These are phyloP conservation scores for Candida boleticola DNA, from an alignment of 805 yeast genomes.

Conservation along the genomic window DNA sequence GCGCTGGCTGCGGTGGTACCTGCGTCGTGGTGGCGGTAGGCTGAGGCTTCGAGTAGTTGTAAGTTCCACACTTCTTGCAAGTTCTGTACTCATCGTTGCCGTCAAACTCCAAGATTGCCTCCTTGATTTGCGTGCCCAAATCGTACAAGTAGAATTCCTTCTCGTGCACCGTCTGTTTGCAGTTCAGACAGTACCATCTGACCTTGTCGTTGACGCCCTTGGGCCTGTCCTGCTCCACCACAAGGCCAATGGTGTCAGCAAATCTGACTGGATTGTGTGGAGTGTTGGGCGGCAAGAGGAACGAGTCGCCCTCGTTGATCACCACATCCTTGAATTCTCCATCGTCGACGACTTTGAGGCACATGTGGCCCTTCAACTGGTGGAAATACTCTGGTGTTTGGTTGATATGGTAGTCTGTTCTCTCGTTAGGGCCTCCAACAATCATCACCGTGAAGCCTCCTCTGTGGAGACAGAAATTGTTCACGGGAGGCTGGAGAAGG, in stretches of 20 bases:
- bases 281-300: constrained; percentile 74
- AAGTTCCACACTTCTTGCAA: constrained; percentile 71
- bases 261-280: constrained; percentile 92
- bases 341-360: constrained; percentile 69
- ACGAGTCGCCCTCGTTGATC: constrained; percentile 86
- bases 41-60: constrained; percentile 64
- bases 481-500: constrained; percentile 86
- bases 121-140: constrained; percentile 87
- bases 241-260: constrained; percentile 83
- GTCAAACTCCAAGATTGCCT: constrained; percentile 72
- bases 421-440: constrained; percentile 93
- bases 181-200: constrained; percentile 83
- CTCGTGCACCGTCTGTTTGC: constrained; percentile 66
- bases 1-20: no score
- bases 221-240: constrained; percentile 91
- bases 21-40: neutral
- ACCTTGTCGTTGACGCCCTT: constrained; percentile 64
- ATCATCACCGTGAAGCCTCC: constrained; percentile 95
- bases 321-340: constrained; percentile 72
- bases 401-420: constrained; percentile 91
- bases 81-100: constrained; percentile 61
- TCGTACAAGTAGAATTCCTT: constrained; percentile 71
- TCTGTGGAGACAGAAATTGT: constrained; percentile 83
- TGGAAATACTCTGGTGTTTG: constrained; percentile 94
- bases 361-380: constrained; percentile 84